Conservation (phyloP, 2,329 filamentous ascomycete species). For the Aspergillus clavatus region DNA sequence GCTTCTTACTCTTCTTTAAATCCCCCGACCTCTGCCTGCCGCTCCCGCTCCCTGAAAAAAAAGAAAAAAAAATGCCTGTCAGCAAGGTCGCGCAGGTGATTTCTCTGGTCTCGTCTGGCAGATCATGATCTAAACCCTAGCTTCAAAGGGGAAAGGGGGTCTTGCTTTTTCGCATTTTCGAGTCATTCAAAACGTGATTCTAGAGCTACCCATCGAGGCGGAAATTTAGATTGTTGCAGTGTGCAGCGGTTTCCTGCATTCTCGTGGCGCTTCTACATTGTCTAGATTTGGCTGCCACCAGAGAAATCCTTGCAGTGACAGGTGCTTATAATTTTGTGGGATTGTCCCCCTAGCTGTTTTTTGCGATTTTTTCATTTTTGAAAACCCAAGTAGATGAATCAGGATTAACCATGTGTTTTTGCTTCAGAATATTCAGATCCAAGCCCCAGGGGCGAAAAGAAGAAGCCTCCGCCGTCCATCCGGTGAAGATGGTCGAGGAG, state of each 20-base stretch:
- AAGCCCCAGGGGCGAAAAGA: neutral
- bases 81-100: neutral
- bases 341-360: neutral
- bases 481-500: neutral
- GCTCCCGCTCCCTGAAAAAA: no score
- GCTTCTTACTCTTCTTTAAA: neutral
- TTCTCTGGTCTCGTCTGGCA: neutral
- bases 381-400: neutral
- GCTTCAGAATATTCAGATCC: neutral
- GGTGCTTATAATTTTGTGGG: neutral
- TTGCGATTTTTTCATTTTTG: neutral
- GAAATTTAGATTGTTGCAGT: neutral
- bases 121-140: neutral
- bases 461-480: neutral
- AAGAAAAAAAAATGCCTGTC: neutral
- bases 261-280: neutral
- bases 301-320: neutral
- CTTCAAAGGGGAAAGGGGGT: neutral
- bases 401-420: neutral
- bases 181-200: neutral
- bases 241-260: neutral
- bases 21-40: neutral
- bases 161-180: neutral
- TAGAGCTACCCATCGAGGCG: neutral
- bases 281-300: neutral